A percentile compares a stretch with the other conserved stretches of the same genome.
Evolutionary conservation across 164 flowering plant genomes (phyloP).

Genomic region (Stephania yunnanensis): DNA sequence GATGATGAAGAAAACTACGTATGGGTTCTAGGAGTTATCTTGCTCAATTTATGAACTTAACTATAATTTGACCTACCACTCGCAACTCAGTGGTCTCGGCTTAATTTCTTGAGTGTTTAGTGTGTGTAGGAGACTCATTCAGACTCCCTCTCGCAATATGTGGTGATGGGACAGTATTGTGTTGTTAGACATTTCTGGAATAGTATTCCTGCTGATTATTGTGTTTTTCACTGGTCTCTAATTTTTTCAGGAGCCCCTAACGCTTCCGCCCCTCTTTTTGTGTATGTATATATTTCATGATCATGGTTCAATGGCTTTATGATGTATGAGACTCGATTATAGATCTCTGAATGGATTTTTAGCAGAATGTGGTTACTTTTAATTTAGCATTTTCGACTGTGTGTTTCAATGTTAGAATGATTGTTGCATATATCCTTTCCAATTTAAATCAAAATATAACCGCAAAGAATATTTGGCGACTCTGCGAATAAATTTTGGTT

Average conservation of each 20-base stretch:
- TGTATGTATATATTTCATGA: too few relatives aligned
- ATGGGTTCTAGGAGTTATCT: slow-evolving; percentile 32
- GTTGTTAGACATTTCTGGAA: not conserved
- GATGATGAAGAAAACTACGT: slow-evolving; percentile 83
- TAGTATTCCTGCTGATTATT: not conserved
- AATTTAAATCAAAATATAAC: not conserved
- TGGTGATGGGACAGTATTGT: not conserved
- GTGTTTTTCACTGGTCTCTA: not conserved
- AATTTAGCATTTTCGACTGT: too few relatives aligned
- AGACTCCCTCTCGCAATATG: not conserved
- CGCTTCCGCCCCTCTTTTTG: too few relatives aligned
- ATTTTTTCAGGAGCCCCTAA: not conserved
- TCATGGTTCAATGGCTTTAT: too few relatives aligned
- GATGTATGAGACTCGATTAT: too few relatives aligned
- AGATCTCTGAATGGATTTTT: too few relatives aligned
- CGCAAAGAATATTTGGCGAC: not conserved
- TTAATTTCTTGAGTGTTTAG: too few relatives aligned
- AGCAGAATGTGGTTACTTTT: too few relatives aligned
- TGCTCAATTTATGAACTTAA: not conserved
- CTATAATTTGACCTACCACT: not conserved
- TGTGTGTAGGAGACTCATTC: not conserved
- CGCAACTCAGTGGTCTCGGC: too few relatives aligned
- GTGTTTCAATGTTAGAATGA: too few relatives aligned
- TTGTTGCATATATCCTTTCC: not conserved
- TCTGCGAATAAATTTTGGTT: too few relatives aligned